Base-by-base conservation (phyloP, 352 stramenopile species). In the Globisporangium solare region DNA sequence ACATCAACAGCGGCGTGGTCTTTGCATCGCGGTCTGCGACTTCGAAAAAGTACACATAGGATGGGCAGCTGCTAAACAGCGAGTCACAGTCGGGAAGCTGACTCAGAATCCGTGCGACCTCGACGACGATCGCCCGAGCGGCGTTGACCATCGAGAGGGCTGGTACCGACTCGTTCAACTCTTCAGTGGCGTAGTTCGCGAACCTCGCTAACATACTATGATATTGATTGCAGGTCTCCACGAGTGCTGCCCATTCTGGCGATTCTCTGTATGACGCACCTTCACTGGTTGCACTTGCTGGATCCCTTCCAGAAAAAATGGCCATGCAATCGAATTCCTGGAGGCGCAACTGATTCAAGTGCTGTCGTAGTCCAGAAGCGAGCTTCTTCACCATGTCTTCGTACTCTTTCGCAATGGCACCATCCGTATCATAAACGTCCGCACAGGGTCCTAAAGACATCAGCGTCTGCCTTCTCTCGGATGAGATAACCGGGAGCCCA, bases 31-130 rank as follows among this genome's bases (percentile, higher is more conserved):
- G 67, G n/a, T 70, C 66, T 6, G 65, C 76, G 15, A 89, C 70
- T 32, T 88, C 76, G 48, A 92, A 89, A 50, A 74, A 92, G 61
- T 81, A 90, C 15, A 77, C 71, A 55, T 92, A 92, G 1, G 68
- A 54, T 51, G 70, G 70, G 21, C 71, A 85, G 2, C 54, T 68
- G 24, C 61, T 54, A 57, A 89, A 86, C 18, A 87, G 54, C 21
- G 73, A 67, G 17, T 76, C 60, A 47, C 78, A 90, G 45, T 89
- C 80, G 1, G 80, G 78, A 12, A 92, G 54, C 51, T 88, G 74
- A 18, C 73, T 70, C 17, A 89, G 42, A 3, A 79, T 43, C 4
- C 21, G 18, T 4, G 64, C 39, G 14, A 87, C 43, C 61, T 85
- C 67, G 1, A 56, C 43, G 14, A 81, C 62, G 20, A 71, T 37